Evolutionary conservation across 495 filamentous ascomycete species (phyloP).

Genomic region (Halenospora varia): DNA sequence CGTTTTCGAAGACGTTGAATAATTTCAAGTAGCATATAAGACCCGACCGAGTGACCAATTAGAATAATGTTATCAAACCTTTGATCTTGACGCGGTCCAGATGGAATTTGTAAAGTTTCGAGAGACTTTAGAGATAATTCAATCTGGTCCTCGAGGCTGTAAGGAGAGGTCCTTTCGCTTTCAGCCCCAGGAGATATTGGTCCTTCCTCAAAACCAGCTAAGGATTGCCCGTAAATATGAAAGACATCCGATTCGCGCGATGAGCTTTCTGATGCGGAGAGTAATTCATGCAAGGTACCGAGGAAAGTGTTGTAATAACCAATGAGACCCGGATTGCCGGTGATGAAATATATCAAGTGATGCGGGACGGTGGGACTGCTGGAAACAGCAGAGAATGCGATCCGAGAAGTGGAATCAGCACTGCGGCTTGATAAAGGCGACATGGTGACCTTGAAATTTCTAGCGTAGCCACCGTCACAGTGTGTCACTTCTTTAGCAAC

Average conservation of each 20-base stretch:
- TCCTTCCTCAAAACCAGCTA: slow-evolving; percentile 65
- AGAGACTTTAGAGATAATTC: slow-evolving; percentile 22
- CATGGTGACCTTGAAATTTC: neutral
- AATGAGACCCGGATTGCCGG: slow-evolving; percentile 76
- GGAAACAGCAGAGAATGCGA: slow-evolving; percentile 10
- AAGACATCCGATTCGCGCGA: slow-evolving; percentile 34
- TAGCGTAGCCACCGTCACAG: neutral
- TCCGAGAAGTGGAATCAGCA: slow-evolving; percentile 1
- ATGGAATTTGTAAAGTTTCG: slow-evolving; percentile 4
- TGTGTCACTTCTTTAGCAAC: neutral
- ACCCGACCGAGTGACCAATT: slow-evolving; percentile 79
- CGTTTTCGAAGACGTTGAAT: slow-evolving; percentile 46
- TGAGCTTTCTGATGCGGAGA: slow-evolving; percentile 20
- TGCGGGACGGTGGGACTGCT: slow-evolving; percentile 5
- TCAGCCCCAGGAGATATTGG: neutral
- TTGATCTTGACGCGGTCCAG: slow-evolving; percentile 2
- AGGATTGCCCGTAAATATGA: slow-evolving; percentile 65
- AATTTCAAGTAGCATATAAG: slow-evolving; percentile 73
- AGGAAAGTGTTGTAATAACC: slow-evolving; percentile 76
- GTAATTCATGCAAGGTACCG: slow-evolving; percentile 29
- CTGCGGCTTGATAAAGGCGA: neutral
- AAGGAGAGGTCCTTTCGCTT: slow-evolving; percentile 27
- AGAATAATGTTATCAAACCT: slow-evolving; percentile 59
- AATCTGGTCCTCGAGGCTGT: slow-evolving; percentile 58
- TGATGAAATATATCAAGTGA: slow-evolving; percentile 58